Evolutionary conservation across 306 rosid species (phyloP).

Genomic region (Dryas alaskensis): DNA sequence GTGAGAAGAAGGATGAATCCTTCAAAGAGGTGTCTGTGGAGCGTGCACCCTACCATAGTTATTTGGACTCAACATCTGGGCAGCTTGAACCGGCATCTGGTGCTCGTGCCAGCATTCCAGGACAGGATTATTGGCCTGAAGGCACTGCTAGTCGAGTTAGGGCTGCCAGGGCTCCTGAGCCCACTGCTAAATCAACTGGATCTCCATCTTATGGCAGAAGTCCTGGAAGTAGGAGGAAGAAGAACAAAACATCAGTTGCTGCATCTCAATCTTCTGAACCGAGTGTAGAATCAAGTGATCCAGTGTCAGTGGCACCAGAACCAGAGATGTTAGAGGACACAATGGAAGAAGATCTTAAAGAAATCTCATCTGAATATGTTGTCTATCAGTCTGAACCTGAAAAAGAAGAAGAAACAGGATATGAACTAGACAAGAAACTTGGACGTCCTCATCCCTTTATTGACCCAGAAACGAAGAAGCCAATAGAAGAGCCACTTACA

Average conservation of each 20-base stretch:
- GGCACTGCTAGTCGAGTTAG: slow-evolving; percentile 84
- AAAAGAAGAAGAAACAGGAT: slow-evolving; percentile 63
- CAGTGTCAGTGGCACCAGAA: slow-evolving; percentile 9
- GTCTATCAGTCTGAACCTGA: slow-evolving; percentile 69
- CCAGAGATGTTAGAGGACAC: slow-evolving; percentile 51
- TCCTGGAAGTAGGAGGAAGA: slow-evolving; percentile 97
- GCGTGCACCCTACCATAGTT: slow-evolving; percentile 77
- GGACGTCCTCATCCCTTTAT: slow-evolving; percentile 84
- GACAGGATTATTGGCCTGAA: slow-evolving; percentile 89
- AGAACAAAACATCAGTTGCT: slow-evolving; percentile 47
- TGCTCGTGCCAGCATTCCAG: slow-evolving; percentile 93
- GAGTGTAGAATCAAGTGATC: slow-evolving; percentile 36
- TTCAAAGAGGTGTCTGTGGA: slow-evolving; percentile 39
- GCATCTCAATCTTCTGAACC: slow-evolving; percentile 33
- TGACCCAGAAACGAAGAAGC: slow-evolving; percentile 70
- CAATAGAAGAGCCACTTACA: slow-evolving; percentile 61
- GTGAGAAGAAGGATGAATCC: slow-evolving; percentile 66
- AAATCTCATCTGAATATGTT: slow-evolving; percentile 62
- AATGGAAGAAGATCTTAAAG: slow-evolving; percentile 49
- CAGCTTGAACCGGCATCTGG: slow-evolving; percentile 98
- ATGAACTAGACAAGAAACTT: slow-evolving; percentile 57
- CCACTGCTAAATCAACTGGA: slow-evolving; percentile 60
- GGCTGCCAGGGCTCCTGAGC: slow-evolving; percentile 84
- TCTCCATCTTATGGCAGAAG: slow-evolving; percentile 84
- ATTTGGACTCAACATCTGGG: slow-evolving; percentile 89